Base-by-base conservation (phyloP, 306 rosid genomes). In the Trifolium dubium region DNA sequence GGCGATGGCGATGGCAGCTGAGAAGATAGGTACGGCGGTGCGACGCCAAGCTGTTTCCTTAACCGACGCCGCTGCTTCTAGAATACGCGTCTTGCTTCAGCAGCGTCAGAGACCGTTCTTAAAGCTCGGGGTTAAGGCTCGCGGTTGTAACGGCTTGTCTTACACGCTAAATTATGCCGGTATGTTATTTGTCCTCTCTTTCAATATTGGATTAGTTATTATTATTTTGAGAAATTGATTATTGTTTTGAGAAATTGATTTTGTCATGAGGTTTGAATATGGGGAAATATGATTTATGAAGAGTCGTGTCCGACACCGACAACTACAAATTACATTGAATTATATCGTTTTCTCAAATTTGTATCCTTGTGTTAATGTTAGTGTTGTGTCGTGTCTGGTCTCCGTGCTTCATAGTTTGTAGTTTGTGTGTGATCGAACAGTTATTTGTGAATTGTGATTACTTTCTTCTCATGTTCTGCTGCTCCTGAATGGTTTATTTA, bases 81-180 rank as follows among this genome's bases (percentile, higher is more conserved):
- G 98, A 55, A 84, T 94, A 67, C 85, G 90, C 11, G 54, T 76
- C 37, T 77, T 91, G 12, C 86, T 94, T 0, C 80, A 87, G 78
- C 92, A 87, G 83, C 97, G 98, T 8, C 96, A 89, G 46, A 87
- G 92, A 71, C 39, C 89, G 10, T 94, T 79, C 77, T 84, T 94
- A 43, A 86, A 87, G 72, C 96, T 94, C 66, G 96, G 98, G 29
- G 92, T 94, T 75, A 94, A 91, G 86, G 92, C 98, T 46, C 97
- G 98, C 37, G 98, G 98, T 44, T 91, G 98, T 69, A 92, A 92
- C 39, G 98, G 97, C 62, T 82, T 92, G 60, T 86, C 98, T 15
- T 92, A 92, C 75, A 90, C 97, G 78, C 91, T 92, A 43, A 90
- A 92, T 79, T 92, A 92, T 71, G 91, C 98, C 79, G 98, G 97